Conservation (phyloP, 805 yeast species). For the Saturnispora mendoncae region DNA sequence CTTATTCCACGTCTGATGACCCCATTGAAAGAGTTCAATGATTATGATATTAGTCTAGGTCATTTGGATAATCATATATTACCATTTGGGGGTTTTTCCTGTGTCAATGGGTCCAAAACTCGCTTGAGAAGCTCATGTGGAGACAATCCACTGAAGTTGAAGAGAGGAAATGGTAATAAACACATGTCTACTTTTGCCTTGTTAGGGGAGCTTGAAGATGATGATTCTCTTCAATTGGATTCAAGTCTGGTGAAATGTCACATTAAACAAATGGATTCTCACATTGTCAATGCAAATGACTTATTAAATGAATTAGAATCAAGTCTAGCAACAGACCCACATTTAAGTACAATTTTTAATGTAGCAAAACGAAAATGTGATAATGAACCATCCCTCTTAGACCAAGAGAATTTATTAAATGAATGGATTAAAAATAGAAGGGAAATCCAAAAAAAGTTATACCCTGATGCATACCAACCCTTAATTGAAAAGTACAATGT, state of each 20-base stretch:
- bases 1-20: too few relatives aligned
- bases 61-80: too few relatives aligned
- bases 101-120: too few relatives aligned
- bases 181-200: too few relatives aligned
- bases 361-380: background rate
- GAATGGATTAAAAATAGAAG: constrained; percentile 5
- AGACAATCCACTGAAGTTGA: too few relatives aligned
- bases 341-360: background rate
- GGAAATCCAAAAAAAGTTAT: background rate
- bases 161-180: too few relatives aligned
- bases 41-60: too few relatives aligned
- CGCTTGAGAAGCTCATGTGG: too few relatives aligned
- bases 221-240: background rate
- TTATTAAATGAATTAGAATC: constrained; percentile 1
- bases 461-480: background rate
- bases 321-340: background rate
- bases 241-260: background rate
- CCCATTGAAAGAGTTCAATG: too few relatives aligned
- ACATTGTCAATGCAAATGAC: constrained; percentile 1
- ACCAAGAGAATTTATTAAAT: background rate
- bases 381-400: background rate
- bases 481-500: too few relatives aligned
- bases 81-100: too few relatives aligned
- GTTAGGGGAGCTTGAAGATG: too few relatives aligned
- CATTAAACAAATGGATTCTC: background rate